phyloP scores from a whole-genome alignment of 2,329 filamentous ascomycete species.

The Nemania sp. region DNA sequence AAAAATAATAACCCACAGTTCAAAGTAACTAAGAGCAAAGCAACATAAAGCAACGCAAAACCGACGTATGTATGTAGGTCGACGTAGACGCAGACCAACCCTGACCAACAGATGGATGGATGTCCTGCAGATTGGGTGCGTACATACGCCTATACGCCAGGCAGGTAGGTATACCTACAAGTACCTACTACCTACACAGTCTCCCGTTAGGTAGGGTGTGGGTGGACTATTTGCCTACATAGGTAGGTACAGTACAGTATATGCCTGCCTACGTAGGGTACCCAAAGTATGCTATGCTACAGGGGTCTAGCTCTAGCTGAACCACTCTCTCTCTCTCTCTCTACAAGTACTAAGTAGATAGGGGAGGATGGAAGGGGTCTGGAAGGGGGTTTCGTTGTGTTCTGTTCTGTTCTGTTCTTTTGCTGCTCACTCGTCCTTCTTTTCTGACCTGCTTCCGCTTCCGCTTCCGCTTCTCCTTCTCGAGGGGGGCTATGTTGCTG shows the following conservation, averaged over 20 bases:
- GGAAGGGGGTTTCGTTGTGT: background rate
- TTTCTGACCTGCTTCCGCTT: background rate
- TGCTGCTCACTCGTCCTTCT: background rate
- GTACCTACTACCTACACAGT: too few relatives aligned
- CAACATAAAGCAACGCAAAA: background rate
- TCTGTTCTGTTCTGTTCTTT: background rate
- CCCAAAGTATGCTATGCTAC: too few relatives aligned
- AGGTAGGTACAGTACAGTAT: background rate
- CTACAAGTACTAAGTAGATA: background rate
- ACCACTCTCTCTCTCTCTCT: background rate
- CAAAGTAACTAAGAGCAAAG: constrained; percentile 7
- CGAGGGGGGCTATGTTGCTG: constrained; percentile 33
- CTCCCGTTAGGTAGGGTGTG: background rate
- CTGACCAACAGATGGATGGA: constrained; percentile 11
- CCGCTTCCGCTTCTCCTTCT: constrained; percentile 23
- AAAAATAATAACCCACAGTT: constrained; percentile 5
- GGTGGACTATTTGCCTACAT: too few relatives aligned
- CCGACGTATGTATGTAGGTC: too few relatives aligned
- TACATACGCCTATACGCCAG: too few relatives aligned
- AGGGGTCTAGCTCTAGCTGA: background rate
- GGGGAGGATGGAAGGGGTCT: too few relatives aligned
- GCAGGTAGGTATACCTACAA: background rate
- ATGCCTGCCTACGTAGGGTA: too few relatives aligned
- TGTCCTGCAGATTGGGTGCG: constrained; percentile 15
- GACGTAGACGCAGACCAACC: background rate